phyloP scores from a whole-genome alignment of 1,284 basidiomycete species.

The Gastroboletus turbinatus region DNA sequence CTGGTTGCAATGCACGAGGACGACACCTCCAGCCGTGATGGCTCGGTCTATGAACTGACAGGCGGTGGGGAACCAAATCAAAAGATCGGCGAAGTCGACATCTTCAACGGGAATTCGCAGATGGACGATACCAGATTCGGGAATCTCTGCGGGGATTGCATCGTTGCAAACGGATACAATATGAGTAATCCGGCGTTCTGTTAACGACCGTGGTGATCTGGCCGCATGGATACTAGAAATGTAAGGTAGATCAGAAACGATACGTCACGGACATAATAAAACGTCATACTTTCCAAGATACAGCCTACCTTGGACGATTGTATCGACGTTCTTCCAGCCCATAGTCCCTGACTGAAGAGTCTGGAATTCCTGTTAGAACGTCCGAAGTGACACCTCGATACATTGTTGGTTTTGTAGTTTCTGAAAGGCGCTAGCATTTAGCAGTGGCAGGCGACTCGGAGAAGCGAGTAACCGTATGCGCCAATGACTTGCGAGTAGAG shows the following conservation, averaged over 20 bases:
- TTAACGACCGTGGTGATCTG: slow-evolving; percentile 68
- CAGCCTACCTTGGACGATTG: slow-evolving; percentile 65
- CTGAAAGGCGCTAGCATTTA: slow-evolving; percentile 19
- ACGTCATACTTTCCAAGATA: slow-evolving; percentile 72
- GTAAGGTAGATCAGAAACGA: slow-evolving; percentile 25
- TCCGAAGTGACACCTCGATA: slow-evolving; percentile 13
- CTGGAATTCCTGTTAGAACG: slow-evolving; percentile 33
- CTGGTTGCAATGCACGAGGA: slow-evolving; percentile 84
- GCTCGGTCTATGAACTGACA: slow-evolving; percentile 81
- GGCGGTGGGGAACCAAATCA: slow-evolving; percentile 74
- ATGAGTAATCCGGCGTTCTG: slow-evolving; percentile 74
- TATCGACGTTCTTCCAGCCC: slow-evolving; percentile 72
- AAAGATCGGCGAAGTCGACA: slow-evolving; percentile 79
- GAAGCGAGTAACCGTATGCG: slow-evolving; percentile 32
- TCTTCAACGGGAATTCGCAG: slow-evolving; percentile 76
- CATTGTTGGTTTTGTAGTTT: slow-evolving; percentile 38
- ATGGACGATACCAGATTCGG: slow-evolving; percentile 69
- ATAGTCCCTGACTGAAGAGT: slow-evolving; percentile 38
- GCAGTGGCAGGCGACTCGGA: slow-evolving; percentile 31
- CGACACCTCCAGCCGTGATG: slow-evolving; percentile 61
- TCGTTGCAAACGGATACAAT: slow-evolving; percentile 74
- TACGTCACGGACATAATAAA: slow-evolving; percentile 21
- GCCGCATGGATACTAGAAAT: slow-evolving; percentile 62
- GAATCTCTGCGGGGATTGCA: slow-evolving; percentile 69
- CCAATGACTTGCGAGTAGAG: slow-evolving; percentile 20